Conservation (phyloP, 1,284 basidiomycete genomes). For the Ganoderma lucidum region DNA sequence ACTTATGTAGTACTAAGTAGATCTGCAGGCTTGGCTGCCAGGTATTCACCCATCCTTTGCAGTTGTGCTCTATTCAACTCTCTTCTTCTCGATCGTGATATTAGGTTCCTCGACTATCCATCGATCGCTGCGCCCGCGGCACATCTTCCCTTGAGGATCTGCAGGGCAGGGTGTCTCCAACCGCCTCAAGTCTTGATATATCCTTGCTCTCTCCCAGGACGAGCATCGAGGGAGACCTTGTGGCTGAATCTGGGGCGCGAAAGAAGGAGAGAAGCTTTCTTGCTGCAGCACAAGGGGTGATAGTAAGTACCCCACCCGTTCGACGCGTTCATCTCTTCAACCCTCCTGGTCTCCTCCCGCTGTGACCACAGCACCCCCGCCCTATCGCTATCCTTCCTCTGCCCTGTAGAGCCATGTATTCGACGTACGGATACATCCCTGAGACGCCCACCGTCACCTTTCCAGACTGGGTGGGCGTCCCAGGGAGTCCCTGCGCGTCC, state of each 20-base stretch:
- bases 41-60: no score
- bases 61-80: no score
- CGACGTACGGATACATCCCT: neutral
- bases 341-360: no score
- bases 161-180: neutral
- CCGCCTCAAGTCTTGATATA: neutral
- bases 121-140: neutral
- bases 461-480: constrained; percentile 7
- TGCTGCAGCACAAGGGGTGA: neutral
- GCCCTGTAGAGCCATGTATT: neutral
- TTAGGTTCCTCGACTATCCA: neutral
- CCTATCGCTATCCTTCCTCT: neutral
- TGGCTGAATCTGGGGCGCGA: neutral
- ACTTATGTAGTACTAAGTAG: no score
- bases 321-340: constrained; percentile 3
- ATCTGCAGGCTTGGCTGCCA: no score
- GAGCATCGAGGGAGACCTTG: neutral
- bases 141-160: neutral
- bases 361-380: neutral
- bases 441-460: neutral
- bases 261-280: constrained; percentile 6
- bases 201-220: constrained; percentile 1
- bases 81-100: no score
- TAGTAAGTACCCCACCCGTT: constrained; percentile 2
- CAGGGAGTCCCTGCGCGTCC: constrained; percentile 5